Evolutionary conservation across 2,329 filamentous ascomycete species (phyloP).

Genomic region (Botrytis medusae): DNA sequence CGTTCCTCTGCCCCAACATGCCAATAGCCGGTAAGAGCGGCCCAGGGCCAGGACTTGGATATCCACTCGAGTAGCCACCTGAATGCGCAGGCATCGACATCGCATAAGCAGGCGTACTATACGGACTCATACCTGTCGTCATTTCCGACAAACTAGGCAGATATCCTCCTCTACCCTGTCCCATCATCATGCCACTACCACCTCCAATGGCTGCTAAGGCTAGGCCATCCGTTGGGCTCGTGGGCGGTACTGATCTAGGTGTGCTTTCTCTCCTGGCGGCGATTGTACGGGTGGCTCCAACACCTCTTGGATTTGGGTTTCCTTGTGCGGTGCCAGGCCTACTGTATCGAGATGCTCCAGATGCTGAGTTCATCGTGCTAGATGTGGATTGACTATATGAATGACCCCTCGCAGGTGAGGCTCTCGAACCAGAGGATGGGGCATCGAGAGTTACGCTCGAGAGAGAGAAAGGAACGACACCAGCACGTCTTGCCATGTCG

Average conservation of each 20-base stretch:
- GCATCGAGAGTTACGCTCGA: constrained; percentile 55
- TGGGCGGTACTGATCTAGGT: constrained; percentile 40
- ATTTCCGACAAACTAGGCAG: constrained; percentile 63
- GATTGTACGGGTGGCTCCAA: constrained; percentile 32
- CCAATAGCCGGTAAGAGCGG: constrained; percentile 41
- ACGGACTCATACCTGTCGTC: constrained; percentile 62
- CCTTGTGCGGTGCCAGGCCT: constrained; percentile 32
- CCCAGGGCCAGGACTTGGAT: constrained; percentile 47
- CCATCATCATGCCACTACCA: constrained; percentile 34
- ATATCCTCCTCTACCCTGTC: constrained; percentile 39
- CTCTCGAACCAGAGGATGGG: constrained; percentile 42
- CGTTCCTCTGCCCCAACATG: constrained; percentile 32
- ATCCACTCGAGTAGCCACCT: constrained; percentile 26
- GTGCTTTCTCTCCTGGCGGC: constrained; percentile 40
- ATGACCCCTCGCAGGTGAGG: constrained; percentile 44
- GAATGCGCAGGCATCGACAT: constrained; percentile 36
- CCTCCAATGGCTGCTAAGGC: constrained; percentile 37
- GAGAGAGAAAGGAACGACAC: constrained; percentile 80
- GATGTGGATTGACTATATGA: constrained; percentile 36
- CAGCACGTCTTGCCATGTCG: constrained; percentile 91
- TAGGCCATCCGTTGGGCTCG: constrained; percentile 42
- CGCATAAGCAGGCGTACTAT: constrained; percentile 57
- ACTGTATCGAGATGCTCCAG: constrained; percentile 30
- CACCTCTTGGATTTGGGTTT: constrained; percentile 24
- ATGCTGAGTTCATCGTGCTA: constrained; percentile 27